phyloP scores from a whole-genome alignment of 345 rosid species.

The Boechera stricta region DNA sequence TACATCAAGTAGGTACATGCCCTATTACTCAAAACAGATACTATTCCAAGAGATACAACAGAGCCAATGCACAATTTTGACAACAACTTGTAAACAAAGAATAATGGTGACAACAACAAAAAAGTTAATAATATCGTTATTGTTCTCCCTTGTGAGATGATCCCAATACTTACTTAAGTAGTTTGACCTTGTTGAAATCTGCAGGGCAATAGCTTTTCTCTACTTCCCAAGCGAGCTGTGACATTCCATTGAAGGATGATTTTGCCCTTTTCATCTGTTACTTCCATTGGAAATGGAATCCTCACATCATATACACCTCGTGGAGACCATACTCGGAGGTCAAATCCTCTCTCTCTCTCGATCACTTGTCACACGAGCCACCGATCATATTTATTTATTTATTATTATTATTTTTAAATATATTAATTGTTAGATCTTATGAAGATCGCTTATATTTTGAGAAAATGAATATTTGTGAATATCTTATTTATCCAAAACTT shows the following conservation, averaged over 20 bases:
- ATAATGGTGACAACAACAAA: constrained; percentile 14
- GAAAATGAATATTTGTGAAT: constrained; percentile 16
- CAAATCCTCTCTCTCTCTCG: constrained; percentile 55
- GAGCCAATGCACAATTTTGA: not conserved
- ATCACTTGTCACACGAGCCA: not conserved
- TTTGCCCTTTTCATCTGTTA: constrained; percentile 82
- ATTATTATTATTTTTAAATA: too few relatives aligned
- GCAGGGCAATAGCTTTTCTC: constrained; percentile 67
- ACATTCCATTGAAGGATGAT: constrained; percentile 91
- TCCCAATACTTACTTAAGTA: constrained; percentile 58
- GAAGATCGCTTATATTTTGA: not conserved
- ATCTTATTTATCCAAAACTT: constrained; percentile 1
- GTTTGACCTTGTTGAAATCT: constrained; percentile 68
- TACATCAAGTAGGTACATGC: not conserved
- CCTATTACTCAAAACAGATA: not conserved
- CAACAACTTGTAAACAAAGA: constrained; percentile 19
- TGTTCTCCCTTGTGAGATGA: constrained; percentile 38
- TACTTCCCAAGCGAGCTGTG: constrained; percentile 94
- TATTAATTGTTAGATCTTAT: not conserved
- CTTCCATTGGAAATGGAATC: constrained; percentile 89
- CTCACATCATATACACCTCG: constrained; percentile 66
- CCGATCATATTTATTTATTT: not conserved
- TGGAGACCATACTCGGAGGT: constrained; percentile 67
- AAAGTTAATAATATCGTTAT: not conserved
- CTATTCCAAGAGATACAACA: constrained; percentile 4